Conservation (phyloP, 345 rosid species). For the Gossypium rotundifolium region DNA sequence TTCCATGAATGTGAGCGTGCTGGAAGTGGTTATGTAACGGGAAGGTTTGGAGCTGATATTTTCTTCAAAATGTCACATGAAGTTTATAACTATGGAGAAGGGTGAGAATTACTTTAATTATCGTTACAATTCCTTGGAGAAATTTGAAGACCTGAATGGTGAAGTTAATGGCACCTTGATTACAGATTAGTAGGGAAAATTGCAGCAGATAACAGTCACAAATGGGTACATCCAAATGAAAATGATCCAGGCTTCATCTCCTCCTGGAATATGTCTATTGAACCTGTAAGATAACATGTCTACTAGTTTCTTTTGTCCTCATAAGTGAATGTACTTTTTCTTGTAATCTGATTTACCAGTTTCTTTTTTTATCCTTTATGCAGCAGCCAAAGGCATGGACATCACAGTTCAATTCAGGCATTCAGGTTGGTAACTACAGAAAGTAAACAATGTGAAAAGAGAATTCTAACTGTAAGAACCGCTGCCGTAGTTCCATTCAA, state of each 20-base stretch:
- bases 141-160: not conserved
- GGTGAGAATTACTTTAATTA: slow-evolving; percentile 31
- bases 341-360: not conserved
- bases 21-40: slow-evolving; percentile 36
- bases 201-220: slow-evolving; percentile 73
- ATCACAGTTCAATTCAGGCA: slow-evolving; percentile 59
- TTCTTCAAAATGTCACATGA: slow-evolving; percentile 85
- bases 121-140: not conserved
- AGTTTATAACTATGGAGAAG: slow-evolving; percentile 70
- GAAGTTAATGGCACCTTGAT: slow-evolving; percentile 4
- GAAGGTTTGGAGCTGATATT: slow-evolving; percentile 55
- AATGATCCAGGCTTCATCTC: slow-evolving; percentile 38
- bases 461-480: not conserved
- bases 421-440: slow-evolving; percentile 38
- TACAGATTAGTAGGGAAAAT: slow-evolving; percentile 67
- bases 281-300: slow-evolving; percentile 45
- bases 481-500: not conserved
- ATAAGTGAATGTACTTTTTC: not conserved
- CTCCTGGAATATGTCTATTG: slow-evolving; percentile 47
- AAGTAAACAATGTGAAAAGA: not conserved
- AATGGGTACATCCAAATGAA: slow-evolving; percentile 51
- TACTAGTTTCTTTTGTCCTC: not conserved
- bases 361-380: slow-evolving; percentile 3
- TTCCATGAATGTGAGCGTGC: slow-evolving; percentile 49
- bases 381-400: slow-evolving; percentile 79